Base-by-base conservation (phyloP, 2,329 filamentous ascomycete genomes). In the Penicillium digitatum region DNA sequence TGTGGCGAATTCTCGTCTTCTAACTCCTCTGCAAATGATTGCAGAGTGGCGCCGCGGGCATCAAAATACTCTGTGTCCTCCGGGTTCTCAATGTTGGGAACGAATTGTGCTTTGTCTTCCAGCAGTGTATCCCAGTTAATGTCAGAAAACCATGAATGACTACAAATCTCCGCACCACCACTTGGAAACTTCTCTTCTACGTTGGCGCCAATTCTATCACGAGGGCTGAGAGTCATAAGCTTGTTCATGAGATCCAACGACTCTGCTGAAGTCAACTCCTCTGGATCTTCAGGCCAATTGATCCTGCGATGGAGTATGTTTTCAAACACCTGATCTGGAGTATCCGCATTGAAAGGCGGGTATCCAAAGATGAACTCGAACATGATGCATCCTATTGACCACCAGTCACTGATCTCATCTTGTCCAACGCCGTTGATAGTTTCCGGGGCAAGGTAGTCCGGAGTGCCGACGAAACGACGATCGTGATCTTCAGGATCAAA, bases 21-120 rank as follows among this genome's bases (percentile, higher is more conserved):
- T 66, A 96, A 87, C 70, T 99, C 94, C 60, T 96, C 91, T 0
- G 88, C 87, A 71, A 99, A 99, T 3, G 89, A 89, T 66, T 96
- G 90, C 62, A 97, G 81, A 1, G 91, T 95, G 16, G 94, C 94
- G 27, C 94, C 94, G 62, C 94, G 84, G 22, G 90, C 77, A 74
- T 99, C 94, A 65, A 99, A 99, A 69, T 99, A 99, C 69, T 99
- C 95, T 0, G 94, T 99, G 68, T 99, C 93, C 71, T 99, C 94
- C 0, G 90, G 92, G 63, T 99, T 93, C 67, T 96, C 90, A 1
- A 89, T 87, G 38, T 89, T 88, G 0, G 94, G 94, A 11, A 99
- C 88, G 70, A 99, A 99, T 56, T 96, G 90, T 3, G 95, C 91
- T 68, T 96, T 92, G 61, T 97, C 93, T 67, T 97, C 87, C n/a